A percentile compares a stretch with the other conserved stretches of the same genome.
Evolutionary conservation across 352 stramenopile species (phyloP).

Genomic region (Pythium diclinum): DNA sequence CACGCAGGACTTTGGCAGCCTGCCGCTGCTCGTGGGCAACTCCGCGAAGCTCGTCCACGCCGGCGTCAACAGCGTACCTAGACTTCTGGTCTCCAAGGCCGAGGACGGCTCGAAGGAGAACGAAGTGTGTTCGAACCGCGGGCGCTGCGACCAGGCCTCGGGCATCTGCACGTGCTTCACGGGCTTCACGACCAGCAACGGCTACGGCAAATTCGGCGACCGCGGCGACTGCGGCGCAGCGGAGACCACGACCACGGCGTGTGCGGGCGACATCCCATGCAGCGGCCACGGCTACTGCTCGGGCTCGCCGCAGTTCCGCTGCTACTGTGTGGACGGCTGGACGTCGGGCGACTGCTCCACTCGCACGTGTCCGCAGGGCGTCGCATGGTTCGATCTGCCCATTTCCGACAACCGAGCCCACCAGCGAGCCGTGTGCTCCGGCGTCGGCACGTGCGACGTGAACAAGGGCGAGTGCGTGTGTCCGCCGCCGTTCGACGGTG

Average conservation of each 20-base stretch:
- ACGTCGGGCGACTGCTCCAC: constrained; percentile 68
- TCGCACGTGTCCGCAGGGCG: constrained; percentile 54
- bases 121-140: constrained; percentile 72
- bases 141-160: constrained; percentile 59
- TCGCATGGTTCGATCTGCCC: constrained; percentile 73
- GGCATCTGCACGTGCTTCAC: constrained; percentile 87
- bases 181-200: constrained; percentile 74
- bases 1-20: constrained; percentile 72
- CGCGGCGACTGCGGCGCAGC: constrained; percentile 61
- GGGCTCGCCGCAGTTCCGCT: constrained; percentile 61
- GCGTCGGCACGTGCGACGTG: constrained; percentile 62
- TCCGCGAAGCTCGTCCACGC: constrained; percentile 49
- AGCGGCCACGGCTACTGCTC: constrained; percentile 77
- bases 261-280: constrained; percentile 51
- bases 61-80: constrained; percentile 44
- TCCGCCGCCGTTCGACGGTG: constrained; percentile 55
- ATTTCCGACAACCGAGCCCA: constrained; percentile 52
- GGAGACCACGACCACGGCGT: constrained; percentile 28
- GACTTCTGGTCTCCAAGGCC: constrained; percentile 47
- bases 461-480: constrained; percentile 65
- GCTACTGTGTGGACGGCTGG: constrained; percentile 57
- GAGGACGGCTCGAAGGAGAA: constrained; percentile 91
- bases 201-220: constrained; percentile 44
- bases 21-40: constrained; percentile 78
- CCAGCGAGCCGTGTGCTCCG: constrained; percentile 51